Conservation (phyloP, 345 rosid genomes). For the Anacardium occidentale region DNA sequence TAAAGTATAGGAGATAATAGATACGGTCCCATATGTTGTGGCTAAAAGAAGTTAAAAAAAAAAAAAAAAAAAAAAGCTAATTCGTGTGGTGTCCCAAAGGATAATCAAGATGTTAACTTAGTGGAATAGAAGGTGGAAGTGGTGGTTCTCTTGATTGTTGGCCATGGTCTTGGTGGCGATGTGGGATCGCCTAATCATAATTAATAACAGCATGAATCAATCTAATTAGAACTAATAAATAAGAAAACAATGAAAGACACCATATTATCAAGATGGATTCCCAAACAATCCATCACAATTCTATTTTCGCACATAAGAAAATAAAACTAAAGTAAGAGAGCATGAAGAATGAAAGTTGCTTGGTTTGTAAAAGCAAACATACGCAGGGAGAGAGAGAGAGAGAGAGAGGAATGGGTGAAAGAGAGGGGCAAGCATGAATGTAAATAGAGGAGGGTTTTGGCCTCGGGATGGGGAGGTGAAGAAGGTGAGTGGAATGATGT, state of each 20-base stretch:
- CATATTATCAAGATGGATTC: too few relatives aligned
- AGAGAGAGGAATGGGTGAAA: background rate
- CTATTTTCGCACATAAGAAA: too few relatives aligned
- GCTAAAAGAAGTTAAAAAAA: too few relatives aligned
- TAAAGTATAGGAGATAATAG: constrained; percentile 16
- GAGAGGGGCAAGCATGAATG: constrained; percentile 29
- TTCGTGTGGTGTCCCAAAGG: constrained; percentile 17
- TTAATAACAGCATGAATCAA: constrained; percentile 18
- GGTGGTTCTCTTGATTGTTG: constrained; percentile 36
- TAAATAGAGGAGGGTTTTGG: constrained; percentile 28
- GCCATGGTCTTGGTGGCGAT: constrained; percentile 14
- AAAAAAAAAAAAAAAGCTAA: constrained; percentile 19
- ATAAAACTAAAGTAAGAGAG: too few relatives aligned
- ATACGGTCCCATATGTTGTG: constrained; percentile 29
- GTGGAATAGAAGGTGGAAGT: constrained; percentile 33
- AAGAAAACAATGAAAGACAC: background rate
- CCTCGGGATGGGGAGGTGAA: constrained; percentile 66
- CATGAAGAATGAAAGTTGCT: too few relatives aligned
- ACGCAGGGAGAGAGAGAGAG: background rate
- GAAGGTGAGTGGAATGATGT: constrained; percentile 73
- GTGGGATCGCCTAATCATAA: constrained; percentile 30
- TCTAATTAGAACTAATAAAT: background rate
- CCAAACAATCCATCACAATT: too few relatives aligned
- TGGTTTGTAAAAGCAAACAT: background rate
- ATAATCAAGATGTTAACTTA: constrained; percentile 26